phyloP scores from a whole-genome alignment of 2,329 filamentous ascomycete genomes.

The Thyridium curvatum region DNA sequence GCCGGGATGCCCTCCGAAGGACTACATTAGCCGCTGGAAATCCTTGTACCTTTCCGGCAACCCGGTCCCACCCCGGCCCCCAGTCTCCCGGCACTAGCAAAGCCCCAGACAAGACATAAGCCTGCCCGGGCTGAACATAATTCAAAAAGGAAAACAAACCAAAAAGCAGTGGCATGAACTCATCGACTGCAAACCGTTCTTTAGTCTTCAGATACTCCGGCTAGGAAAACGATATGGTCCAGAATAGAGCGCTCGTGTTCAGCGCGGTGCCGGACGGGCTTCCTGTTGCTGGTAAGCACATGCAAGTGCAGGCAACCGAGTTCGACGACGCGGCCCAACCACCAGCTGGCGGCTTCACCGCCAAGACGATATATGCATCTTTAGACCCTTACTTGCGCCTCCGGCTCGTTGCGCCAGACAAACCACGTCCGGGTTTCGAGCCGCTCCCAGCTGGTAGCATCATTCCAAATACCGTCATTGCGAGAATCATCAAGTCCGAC shows the following conservation, averaged over 20 bases:
- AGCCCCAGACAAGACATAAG: too few relatives aligned
- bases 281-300: slow-evolving; percentile 64
- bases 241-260: slow-evolving; percentile 72
- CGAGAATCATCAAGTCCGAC: slow-evolving; percentile 66
- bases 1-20: too few relatives aligned
- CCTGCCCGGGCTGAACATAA: too few relatives aligned
- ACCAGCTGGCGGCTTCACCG: slow-evolving; percentile 58
- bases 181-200: too few relatives aligned
- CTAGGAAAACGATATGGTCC: slow-evolving; percentile 15
- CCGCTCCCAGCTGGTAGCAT: slow-evolving; percentile 56
- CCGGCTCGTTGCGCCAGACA: slow-evolving; percentile 58
- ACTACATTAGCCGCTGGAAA: too few relatives aligned
- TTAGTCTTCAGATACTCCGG: too few relatives aligned
- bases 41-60: too few relatives aligned
- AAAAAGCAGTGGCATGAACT: too few relatives aligned
- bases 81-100: too few relatives aligned
- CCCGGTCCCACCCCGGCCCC: too few relatives aligned
- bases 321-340: slow-evolving; percentile 42
- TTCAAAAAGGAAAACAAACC: too few relatives aligned
- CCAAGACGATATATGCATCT: slow-evolving; percentile 67
- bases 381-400: slow-evolving; percentile 83
- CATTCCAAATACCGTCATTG: slow-evolving; percentile 57
- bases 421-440: slow-evolving; percentile 60
- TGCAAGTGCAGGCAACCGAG: slow-evolving; percentile 54
- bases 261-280: slow-evolving; percentile 59